Evolutionary conservation across 805 yeast genomes (phyloP).

Genomic region (Metschnikowia cerradonensis): DNA sequence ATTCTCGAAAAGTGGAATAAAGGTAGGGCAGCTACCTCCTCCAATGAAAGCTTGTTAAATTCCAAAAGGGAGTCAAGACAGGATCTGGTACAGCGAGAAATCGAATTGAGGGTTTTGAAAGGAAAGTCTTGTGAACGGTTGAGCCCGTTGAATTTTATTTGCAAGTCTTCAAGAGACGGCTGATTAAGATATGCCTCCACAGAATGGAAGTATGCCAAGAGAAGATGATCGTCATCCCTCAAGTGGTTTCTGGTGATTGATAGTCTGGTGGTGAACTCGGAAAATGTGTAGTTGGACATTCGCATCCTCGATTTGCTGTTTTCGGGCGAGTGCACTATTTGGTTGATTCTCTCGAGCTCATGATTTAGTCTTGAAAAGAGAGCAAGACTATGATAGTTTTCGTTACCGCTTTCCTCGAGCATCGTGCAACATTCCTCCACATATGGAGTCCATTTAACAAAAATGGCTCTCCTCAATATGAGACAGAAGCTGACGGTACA

Average conservation of each 20-base stretch:
- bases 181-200: constrained; percentile 67
- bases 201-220: constrained; percentile 52
- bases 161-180: constrained; percentile 36
- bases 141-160: constrained; percentile 4
- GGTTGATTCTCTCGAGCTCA: constrained; percentile 58
- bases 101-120: constrained; percentile 36
- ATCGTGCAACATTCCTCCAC: constrained; percentile 55
- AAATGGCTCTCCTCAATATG: constrained; percentile 59
- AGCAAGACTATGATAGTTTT: constrained; percentile 44
- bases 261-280: constrained; percentile 49
- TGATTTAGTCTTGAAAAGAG: constrained; percentile 56
- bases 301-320: constrained; percentile 18
- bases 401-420: constrained; percentile 38
- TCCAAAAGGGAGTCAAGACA: constrained; percentile 50
- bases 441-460: constrained; percentile 60
- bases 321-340: constrained; percentile 41
- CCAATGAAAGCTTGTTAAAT: constrained; percentile 41
- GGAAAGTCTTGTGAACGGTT: constrained; percentile 17
- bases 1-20: constrained; percentile 53
- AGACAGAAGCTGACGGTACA: constrained; percentile 60
- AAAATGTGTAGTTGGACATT: constrained; percentile 37
- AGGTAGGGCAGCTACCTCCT: constrained; percentile 55
- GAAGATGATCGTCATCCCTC: constrained; percentile 34
- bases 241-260: constrained; percentile 37
- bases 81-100: constrained; percentile 49